Percentiles rank a stretch among this genome's conserved stretches.
phyloP scores from a whole-genome alignment of 2,329 filamentous ascomycete genomes.

The Parasarocladium wereldwijsianum region DNA sequence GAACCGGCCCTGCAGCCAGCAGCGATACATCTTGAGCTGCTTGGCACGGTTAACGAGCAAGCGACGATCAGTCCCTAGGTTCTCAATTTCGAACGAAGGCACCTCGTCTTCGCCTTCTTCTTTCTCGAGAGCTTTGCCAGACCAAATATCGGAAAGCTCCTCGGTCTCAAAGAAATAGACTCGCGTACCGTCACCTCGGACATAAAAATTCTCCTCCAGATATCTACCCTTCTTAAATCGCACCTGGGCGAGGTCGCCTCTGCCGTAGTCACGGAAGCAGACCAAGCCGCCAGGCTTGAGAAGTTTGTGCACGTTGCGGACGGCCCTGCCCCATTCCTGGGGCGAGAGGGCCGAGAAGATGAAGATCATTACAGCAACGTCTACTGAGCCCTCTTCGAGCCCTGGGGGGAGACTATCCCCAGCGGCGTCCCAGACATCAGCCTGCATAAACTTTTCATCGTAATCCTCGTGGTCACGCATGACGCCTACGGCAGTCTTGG shows the following conservation, averaged over 20 bases:
- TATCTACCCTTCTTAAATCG: conserved; percentile 92
- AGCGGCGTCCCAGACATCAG: conserved; percentile 90
- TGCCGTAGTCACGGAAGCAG: conserved; percentile 90
- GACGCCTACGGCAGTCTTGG: conserved; percentile 84
- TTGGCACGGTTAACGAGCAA: conserved; percentile 84
- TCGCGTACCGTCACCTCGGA: conserved; percentile 83
- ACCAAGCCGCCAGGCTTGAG: conserved; percentile 89
- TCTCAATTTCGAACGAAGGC: conserved; percentile 51
- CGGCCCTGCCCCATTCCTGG: conserved; percentile 66
- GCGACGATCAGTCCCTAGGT: conserved; percentile 73
- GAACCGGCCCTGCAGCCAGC: conserved; percentile 83
- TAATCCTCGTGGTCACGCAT: conserved; percentile 74
- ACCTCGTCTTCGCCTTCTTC: conserved; percentile 12
- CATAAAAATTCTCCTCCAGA: conserved; percentile 93
- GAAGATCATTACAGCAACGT: conserved; percentile 90
- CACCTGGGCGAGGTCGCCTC: conserved; percentile 90
- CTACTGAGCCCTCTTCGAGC: conserved; percentile 63
- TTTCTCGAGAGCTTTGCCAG: conserved; percentile 20
- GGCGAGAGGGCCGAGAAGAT: conserved; percentile 90
- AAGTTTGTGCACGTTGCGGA: conserved; percentile 66
- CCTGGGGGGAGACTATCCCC: conserved; percentile 60
- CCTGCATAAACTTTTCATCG: conserved; percentile 55
- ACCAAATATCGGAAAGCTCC: conserved; percentile 71
- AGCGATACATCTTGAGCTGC: conserved; percentile 95
- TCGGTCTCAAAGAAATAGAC: conserved; percentile 95